Base-by-base conservation (phyloP, 331 rosid genomes). In the Quercus lobata region DNA sequence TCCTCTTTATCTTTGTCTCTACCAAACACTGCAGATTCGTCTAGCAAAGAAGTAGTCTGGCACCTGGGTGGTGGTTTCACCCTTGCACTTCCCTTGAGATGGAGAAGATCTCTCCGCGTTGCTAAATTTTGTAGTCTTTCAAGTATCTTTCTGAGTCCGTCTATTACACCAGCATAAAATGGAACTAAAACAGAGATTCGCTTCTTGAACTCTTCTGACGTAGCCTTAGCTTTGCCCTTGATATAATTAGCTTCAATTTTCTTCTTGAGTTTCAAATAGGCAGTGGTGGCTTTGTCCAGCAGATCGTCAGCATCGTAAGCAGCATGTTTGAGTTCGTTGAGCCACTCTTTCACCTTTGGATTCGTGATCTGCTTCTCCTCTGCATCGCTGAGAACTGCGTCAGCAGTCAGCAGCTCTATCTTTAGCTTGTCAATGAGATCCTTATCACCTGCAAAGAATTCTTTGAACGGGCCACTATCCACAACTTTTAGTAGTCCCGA, bases 221-320 rank as follows among this genome's bases (percentile, higher is more conserved):
- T n/a, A n/a, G n/a, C n/a, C n/a, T n/a, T n/a, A 4, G 0, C 1
- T 32, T 32, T 32, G 6, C 1, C 35, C 35, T 32, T 32, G 4
- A 5, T 0, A 29, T 2, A 0, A 29, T 29, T 4, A 7, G 10
- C 10, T 37, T 6, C 1, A 6, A 1, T 6, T 1, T 37, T 0
- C 8, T 0, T 1, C 49, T 8, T 32, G 1, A 0, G 35, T 32
- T 5, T 32, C 35, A 32, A 32, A 5, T 2, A 2, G 29, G 29
- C 29, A 1, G 81, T 81, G 41, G 54, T 57, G 25, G 76, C 72
- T 41, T 62, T 56, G 61, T 82, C 81, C 75, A 82, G 61, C 16
- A 82, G 52, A 72, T 82, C 85, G 37, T 82, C 81, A 29, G 81
- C 85, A 71, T 82, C 81, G 14, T 82, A 82, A 1, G 27, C 78